phyloP scores from a whole-genome alignment of 2,329 filamentous ascomycete genomes.

The Hymenoscyphus salicellus region DNA sequence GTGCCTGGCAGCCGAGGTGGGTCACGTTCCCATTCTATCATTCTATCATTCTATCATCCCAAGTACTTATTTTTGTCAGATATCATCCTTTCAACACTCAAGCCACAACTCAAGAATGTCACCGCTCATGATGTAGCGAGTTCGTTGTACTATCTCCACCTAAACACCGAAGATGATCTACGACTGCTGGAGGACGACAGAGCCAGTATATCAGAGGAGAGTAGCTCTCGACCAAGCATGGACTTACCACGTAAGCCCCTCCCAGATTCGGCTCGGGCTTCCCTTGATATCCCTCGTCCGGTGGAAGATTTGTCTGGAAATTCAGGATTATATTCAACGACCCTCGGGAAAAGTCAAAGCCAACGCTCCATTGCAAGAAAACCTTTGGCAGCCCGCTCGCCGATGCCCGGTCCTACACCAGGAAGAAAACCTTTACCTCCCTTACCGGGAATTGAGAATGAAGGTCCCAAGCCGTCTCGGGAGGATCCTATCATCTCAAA shows the following conservation, averaged over 20 bases:
- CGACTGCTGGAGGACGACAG: slow-evolving; percentile 38
- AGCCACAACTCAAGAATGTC: slow-evolving; percentile 84
- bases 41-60: neutral
- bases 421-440: slow-evolving; percentile 22
- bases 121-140: slow-evolving; percentile 81
- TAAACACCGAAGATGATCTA: slow-evolving; percentile 61
- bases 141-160: slow-evolving; percentile 88
- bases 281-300: slow-evolving; percentile 21
- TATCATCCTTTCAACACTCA: slow-evolving; percentile 86
- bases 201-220: slow-evolving; percentile 8
- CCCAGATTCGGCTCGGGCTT: slow-evolving; percentile 28
- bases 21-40: slow-evolving; percentile 23
- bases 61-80: slow-evolving; percentile 51
- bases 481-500: neutral
- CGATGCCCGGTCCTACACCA: slow-evolving; percentile 11
- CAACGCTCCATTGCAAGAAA: slow-evolving; percentile 9
- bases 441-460: slow-evolving; percentile 16
- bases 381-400: slow-evolving; percentile 23
- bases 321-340: neutral
- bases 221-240: neutral
- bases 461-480: slow-evolving; percentile 8
- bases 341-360: neutral
- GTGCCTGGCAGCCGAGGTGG: slow-evolving; percentile 87
- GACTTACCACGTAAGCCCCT: slow-evolving; percentile 34
- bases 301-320: neutral